Base-by-base conservation (phyloP, 2,329 filamentous ascomycete species). In the Chrysoporthe austroafricana region DNA sequence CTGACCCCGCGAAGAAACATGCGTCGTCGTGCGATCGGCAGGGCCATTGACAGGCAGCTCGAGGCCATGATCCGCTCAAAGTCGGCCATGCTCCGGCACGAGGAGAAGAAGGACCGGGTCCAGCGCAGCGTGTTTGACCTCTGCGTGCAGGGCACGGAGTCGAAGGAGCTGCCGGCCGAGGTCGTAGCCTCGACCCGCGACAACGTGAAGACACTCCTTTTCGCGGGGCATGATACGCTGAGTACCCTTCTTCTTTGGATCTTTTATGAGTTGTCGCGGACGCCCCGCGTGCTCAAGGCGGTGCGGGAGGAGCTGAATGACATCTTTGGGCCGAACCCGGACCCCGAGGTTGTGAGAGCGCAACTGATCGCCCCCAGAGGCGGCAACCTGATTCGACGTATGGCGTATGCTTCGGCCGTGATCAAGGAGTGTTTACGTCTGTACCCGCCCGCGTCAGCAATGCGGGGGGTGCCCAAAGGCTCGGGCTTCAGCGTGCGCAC, bases 161-260 rank as follows among this genome's bases (percentile, higher is more conserved):
- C 54, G 7, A 13, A 34, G 0, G 39, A 64, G 0, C 68, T 79
- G 9, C 74, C 73, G 16, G 66, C 71, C 0, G 66, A 73, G 1
- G 59, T 77, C 11, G 36, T 80, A 7, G 44, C 72, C 18, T 70
- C 73, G 34, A 78, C 77, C 2, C 73, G 73, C 26, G 77, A 79
- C 63, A 78, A 80, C 66, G 69, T 81, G 39, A 78, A 77, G 66
- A 76, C 75, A 0, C 81, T 82, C 69, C 71, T 81, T 2, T 79
- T 82, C 43, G 79, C 78, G 1, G 79, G 80, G 1, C 79, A 81
- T 54, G 80, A 82, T 68, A 80, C 80, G 4, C 79, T 77, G 1
- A 76, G 75, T 43, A 77, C 75, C 66, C 71, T 77, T 2, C 70
- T 81, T 0, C 72, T 76, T 6, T 81, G 78, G 77, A 70, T 73